Percentiles rank a stretch among this genome's conserved stretches.
Conservation (phyloP, 805 yeast species). For the Candida quercuum region DNA sequence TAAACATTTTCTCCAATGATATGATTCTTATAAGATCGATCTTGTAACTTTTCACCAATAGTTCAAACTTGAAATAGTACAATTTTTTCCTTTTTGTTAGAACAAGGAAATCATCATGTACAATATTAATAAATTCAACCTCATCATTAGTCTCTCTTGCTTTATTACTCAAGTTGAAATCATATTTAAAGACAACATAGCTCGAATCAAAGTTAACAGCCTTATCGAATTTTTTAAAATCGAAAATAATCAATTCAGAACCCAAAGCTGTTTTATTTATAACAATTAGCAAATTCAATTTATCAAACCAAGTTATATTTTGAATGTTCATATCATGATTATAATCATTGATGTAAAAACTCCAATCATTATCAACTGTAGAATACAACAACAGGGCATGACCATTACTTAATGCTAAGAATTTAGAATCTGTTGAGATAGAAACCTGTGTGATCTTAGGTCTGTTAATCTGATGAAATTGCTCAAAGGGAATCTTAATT, state of each 20-base stretch:
- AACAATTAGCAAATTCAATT: constrained; percentile 13
- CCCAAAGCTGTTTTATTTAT: constrained; percentile 15
- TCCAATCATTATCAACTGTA: constrained; percentile 20
- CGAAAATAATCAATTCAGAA: constrained; percentile 21
- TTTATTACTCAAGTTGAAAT: constrained; percentile 10
- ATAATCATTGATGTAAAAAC: constrained; percentile 22
- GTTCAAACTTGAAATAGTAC: constrained; percentile 20
- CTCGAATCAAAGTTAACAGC: constrained; percentile 18
- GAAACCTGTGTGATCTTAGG: constrained; percentile 15
- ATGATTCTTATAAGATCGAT: constrained; percentile 17
- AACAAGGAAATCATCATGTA: constrained; percentile 19
- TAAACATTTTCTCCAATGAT: constrained; percentile 14
- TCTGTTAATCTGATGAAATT: constrained; percentile 17
- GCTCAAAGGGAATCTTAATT: constrained; percentile 18
- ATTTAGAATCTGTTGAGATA: constrained; percentile 19
- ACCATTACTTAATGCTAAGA: constrained; percentile 19
- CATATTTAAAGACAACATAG: constrained; percentile 25
- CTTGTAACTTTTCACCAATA: constrained; percentile 10
- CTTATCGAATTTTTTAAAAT: constrained; percentile 14
- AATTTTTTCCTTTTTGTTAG: constrained; percentile 12
- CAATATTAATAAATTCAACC: constrained; percentile 15
- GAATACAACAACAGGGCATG: constrained; percentile 18
- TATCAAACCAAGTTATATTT: constrained; percentile 17
- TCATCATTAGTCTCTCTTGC: constrained; percentile 1
- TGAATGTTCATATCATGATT: constrained; percentile 16